phyloP scores from a whole-genome alignment of 2,329 filamentous ascomycete genomes.

The Claviceps citrina region DNA sequence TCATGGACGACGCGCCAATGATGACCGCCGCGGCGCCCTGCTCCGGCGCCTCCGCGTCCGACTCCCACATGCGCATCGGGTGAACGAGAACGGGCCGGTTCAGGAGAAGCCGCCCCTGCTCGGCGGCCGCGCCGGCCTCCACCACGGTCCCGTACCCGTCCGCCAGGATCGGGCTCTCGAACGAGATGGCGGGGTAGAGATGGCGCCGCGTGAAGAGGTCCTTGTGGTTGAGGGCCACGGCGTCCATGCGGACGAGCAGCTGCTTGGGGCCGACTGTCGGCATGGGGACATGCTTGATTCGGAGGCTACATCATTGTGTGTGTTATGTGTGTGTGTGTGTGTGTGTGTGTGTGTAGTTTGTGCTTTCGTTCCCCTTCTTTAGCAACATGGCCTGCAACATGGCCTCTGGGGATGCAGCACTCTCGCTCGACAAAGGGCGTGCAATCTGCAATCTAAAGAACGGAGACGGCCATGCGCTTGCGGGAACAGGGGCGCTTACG shows the following conservation, averaged over 20 bases:
- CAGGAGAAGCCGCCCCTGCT: constrained; percentile 26
- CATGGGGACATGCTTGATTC: constrained; percentile 44
- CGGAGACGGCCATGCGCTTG: too few species aligned
- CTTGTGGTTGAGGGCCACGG: constrained; percentile 82
- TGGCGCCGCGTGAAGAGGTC: constrained; percentile 90
- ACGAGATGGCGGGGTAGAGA: constrained; percentile 75
- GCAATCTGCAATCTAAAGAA: too few species aligned
- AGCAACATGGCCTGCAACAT: too few species aligned
- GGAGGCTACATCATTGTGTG: constrained; percentile 27
- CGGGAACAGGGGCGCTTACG: constrained; percentile 26
- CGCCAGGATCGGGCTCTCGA: constrained; percentile 61
- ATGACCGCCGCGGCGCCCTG: constrained; percentile 37
- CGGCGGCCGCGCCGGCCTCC: constrained; percentile 36
- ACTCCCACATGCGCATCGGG: constrained; percentile 64
- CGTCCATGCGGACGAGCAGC: constrained; percentile 59
- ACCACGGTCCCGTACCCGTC: constrained; percentile 70
- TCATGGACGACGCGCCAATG: constrained; percentile 50
- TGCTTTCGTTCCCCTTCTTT: too few species aligned
- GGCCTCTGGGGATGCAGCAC: too few species aligned
- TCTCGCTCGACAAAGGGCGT: too few species aligned
- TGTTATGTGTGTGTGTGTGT: too few species aligned
- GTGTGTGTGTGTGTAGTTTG: neutral
- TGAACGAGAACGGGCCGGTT: constrained; percentile 62
- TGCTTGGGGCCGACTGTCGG: constrained; percentile 50
- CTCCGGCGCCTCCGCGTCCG: constrained; percentile 60